These are phyloP conservation scores for Apodospora peruviana DNA, from an alignment of 495 filamentous ascomycete genomes.

Conservation along the genomic window DNA sequence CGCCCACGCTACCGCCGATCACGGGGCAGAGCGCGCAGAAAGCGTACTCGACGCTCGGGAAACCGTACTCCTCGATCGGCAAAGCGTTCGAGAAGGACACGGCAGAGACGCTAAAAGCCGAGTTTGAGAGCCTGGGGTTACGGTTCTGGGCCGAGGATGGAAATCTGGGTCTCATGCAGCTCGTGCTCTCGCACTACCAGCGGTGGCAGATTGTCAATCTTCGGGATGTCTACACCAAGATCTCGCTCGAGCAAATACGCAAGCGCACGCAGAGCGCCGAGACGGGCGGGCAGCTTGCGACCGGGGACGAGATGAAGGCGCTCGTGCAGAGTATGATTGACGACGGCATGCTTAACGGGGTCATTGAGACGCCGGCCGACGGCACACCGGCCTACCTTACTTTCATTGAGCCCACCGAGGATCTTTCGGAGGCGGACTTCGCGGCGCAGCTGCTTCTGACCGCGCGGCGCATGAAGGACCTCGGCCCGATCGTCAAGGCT, in stretches of 20 bases:
- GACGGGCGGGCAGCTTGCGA: conserved; percentile 46
- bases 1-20: conserved; percentile 31
- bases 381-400: conserved; percentile 30
- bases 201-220: conserved; percentile 44
- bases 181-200: conserved; percentile 44
- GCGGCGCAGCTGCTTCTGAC: conserved; percentile 35
- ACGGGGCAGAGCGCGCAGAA: conserved; percentile 47
- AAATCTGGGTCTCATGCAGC: conserved; percentile 41
- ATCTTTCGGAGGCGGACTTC: conserved; percentile 43
- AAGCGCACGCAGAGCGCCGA: conserved; percentile 41
- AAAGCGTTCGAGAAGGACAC: conserved; percentile 60
- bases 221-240: conserved; percentile 41
- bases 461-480: conserved; percentile 35
- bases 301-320: conserved; percentile 35
- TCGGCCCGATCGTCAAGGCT: conserved; percentile 37
- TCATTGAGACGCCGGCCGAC: conserved; percentile 39
- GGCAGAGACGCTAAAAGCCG: conserved; percentile 49
- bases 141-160: conserved; percentile 54
- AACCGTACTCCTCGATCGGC: conserved; percentile 66
- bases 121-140: conserved; percentile 48
- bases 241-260: conserved; percentile 49
- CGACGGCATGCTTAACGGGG: conserved; percentile 50
- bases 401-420: conserved; percentile 28
- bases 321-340: conserved; percentile 53
- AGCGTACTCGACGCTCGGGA: conserved; percentile 52